A percentile compares a stretch with the other conserved stretches of the same genome.
Conservation (phyloP, 305 asterid species). For the Ruellia speciosa region DNA sequence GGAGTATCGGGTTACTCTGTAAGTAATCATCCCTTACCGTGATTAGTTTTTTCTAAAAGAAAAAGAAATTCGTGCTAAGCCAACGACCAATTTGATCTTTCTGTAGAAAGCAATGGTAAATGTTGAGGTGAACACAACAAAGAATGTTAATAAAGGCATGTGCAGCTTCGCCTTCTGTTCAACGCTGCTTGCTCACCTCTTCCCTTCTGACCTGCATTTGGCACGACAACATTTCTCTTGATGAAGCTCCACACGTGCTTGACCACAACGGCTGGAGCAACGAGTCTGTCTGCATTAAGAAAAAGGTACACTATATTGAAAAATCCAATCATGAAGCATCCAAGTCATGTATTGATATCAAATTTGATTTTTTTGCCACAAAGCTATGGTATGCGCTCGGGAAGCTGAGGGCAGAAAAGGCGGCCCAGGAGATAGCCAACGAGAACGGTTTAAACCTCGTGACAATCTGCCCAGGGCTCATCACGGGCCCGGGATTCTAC, state of each 20-base stretch:
- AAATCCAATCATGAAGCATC: too few species aligned
- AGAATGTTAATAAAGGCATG: too few species aligned
- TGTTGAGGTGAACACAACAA: slow-evolving; percentile 52
- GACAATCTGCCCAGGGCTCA: slow-evolving; percentile 61
- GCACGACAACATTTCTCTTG: slow-evolving; percentile 33
- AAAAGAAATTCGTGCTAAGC: too few species aligned
- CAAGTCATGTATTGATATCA: slow-evolving; percentile 38
- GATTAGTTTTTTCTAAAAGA: too few species aligned
- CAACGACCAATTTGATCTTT: not conserved
- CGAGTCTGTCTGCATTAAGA: slow-evolving; percentile 20
- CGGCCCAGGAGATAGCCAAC: slow-evolving; percentile 55
- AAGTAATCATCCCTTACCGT: too few species aligned
- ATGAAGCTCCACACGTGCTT: slow-evolving; percentile 28
- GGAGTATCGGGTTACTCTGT: too few species aligned
- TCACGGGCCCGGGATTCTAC: slow-evolving; percentile 53
- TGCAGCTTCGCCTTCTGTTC: slow-evolving; percentile 26
- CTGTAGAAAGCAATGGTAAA: slow-evolving; percentile 63
- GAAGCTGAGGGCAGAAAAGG: slow-evolving; percentile 71
- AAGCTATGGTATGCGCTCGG: slow-evolving; percentile 91
- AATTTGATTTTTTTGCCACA: slow-evolving; percentile 23
- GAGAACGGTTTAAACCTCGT: slow-evolving; percentile 48
- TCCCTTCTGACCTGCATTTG: slow-evolving; percentile 76
- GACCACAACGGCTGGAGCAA: slow-evolving; percentile 81
- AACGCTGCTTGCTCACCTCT: slow-evolving; percentile 67
- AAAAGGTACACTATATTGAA: too few species aligned